Conservation (phyloP, 306 rosid species). For the Hippophae gyantsensis region DNA sequence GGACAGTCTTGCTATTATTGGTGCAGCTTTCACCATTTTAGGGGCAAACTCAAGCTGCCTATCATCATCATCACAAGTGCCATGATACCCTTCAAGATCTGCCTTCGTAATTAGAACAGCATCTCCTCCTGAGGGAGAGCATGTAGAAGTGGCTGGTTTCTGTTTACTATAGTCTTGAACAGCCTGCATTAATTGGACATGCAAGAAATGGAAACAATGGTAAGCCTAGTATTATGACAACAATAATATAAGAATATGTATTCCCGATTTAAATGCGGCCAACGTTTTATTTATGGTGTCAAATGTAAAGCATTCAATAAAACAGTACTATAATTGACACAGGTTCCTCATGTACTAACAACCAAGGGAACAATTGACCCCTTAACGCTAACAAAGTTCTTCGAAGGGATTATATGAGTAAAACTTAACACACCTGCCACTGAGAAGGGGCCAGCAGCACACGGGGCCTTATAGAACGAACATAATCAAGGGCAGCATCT, state of each 20-base stretch:
- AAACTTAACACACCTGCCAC: conserved; percentile 53
- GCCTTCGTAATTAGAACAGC: conserved; percentile 82
- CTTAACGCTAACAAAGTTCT: no score
- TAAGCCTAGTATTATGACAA: conserved; percentile 4
- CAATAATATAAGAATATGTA: neutral
- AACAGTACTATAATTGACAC: no score
- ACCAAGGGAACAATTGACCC: no score
- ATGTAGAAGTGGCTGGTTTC: conserved; percentile 26
- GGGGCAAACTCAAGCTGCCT: conserved; percentile 53
- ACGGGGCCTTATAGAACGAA: conserved; percentile 79
- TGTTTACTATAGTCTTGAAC: conserved; percentile 63
- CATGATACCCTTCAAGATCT: conserved; percentile 87
- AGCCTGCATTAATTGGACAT: conserved; percentile 43
- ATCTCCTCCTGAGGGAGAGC: conserved; percentile 65
- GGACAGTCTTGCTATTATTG: conserved; percentile 77
- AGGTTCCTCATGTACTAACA: no score
- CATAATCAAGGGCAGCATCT: conserved; percentile 69
- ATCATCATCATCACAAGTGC: conserved; percentile 29
- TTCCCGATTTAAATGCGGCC: no score
- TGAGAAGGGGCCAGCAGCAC: conserved; percentile 88
- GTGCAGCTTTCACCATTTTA: conserved; percentile 43
- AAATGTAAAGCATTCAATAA: no score
- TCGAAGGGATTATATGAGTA: neutral
- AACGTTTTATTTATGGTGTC: no score
- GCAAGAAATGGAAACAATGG: conserved; percentile 11